Conservation (phyloP, 345 rosid genomes). For the Melastoma malabathricum region DNA sequence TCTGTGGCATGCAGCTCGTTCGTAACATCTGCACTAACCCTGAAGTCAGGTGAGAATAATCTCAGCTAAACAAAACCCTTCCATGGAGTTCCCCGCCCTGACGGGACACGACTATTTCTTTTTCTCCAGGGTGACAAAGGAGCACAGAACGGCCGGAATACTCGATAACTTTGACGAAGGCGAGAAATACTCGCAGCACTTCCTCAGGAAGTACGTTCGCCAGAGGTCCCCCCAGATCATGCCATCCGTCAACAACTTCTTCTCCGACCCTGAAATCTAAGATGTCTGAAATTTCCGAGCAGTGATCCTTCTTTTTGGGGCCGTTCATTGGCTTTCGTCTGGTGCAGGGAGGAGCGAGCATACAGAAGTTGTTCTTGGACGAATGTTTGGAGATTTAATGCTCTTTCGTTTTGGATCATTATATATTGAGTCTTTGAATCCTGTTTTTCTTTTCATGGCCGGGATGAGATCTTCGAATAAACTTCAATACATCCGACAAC, state of each 20-base stretch:
- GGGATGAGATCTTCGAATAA: no score
- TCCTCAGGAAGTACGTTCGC: slow-evolving; percentile 33
- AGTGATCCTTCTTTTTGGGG: no score
- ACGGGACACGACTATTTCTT: not conserved
- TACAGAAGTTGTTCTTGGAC: no score
- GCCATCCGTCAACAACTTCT: slow-evolving; percentile 51
- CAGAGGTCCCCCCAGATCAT: slow-evolving; percentile 32
- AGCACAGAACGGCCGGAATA: slow-evolving; percentile 43
- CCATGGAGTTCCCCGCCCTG: not conserved
- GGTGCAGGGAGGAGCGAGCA: no score
- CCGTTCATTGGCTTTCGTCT: no score
- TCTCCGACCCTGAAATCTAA: slow-evolving; percentile 29
- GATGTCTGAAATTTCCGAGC: no score
- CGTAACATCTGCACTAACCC: slow-evolving; percentile 44
- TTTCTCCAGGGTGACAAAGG: slow-evolving; percentile 27
- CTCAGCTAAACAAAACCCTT: not conserved
- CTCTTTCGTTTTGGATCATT: no score
- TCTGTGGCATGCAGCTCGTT: slow-evolving; percentile 39
- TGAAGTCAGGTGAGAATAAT: slow-evolving; percentile 34
- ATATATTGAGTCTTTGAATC: no score
- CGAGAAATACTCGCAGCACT: slow-evolving; percentile 40
- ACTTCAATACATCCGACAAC: no score
- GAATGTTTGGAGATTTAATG: no score
- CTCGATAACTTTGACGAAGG: slow-evolving; percentile 47
- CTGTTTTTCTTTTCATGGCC: no score